phyloP scores from a whole-genome alignment of 441 rosid genomes.

The Eutrema salsugineum region DNA sequence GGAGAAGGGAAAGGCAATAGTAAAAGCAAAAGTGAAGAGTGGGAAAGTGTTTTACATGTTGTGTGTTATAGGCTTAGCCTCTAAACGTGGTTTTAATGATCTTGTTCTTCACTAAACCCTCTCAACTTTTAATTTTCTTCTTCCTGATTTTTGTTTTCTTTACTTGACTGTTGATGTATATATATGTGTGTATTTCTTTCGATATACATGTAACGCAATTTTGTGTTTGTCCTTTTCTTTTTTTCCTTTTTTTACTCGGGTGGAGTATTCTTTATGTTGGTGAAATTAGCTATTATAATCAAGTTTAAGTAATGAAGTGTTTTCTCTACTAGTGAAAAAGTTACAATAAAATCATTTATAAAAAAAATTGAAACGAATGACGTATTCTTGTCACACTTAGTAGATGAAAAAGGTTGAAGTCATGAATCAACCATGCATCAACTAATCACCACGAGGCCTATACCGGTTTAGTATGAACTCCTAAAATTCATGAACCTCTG shows the following conservation, averaged over 20 bases:
- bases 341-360: background rate
- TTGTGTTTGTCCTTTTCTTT: background rate
- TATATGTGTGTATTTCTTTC: constrained; percentile 4
- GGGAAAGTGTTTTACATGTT: constrained; percentile 36
- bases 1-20: constrained; percentile 31
- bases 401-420: constrained; percentile 6
- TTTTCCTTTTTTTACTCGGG: background rate
- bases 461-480: constrained; percentile 14
- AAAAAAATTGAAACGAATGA: background rate
- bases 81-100: constrained; percentile 27
- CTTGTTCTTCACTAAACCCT: constrained; percentile 27
- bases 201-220: constrained; percentile 20
- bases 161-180: constrained; percentile 20
- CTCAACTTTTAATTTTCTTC: constrained; percentile 8
- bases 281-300: too few relatives aligned
- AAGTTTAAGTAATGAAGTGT: too few relatives aligned
- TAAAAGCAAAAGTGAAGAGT: constrained; percentile 30
- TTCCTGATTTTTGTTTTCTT: background rate
- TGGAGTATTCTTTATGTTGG: background rate
- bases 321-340: too few relatives aligned
- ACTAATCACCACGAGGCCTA: constrained; percentile 20
- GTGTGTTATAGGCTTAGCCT: constrained; percentile 30
- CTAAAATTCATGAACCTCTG: background rate
- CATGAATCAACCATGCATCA: constrained; percentile 26
- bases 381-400: constrained; percentile 19